Base-by-base conservation (phyloP, 495 filamentous ascomycete genomes). In the Talaromyces adpressus region DNA sequence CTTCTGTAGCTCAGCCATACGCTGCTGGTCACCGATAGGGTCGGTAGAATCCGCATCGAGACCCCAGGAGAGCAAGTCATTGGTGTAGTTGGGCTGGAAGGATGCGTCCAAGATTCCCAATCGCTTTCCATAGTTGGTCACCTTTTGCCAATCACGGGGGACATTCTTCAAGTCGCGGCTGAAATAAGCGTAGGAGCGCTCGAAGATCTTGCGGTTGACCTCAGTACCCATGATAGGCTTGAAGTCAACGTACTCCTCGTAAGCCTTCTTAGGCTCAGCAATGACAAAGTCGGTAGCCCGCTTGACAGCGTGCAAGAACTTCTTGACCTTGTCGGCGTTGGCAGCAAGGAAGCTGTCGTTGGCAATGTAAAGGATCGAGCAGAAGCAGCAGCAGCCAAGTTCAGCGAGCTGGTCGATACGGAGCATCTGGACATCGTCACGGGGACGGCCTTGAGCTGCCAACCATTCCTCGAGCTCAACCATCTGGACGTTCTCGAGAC, bases 341-440 rank as follows among this genome's bases (percentile, higher is more conserved):
- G 80, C 75, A 27, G 79, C 73, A 49, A 89, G 71, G 79, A 90
- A 90, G 49, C 69, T 68, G 70, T 89, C 85, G 70, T 89, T 86
- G 67, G 78, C 84, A 60, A 90, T 90, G 79, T 90, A 90, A 49
- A 90, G 78, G 70, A 89, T 88, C 1, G 84, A 85, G 76, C 86
- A 88, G 81, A 89, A 89, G 78, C 87, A 90, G 82, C 87, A 89
- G 77, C 87, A 89, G 61, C 87, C 87, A 30, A 89, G 74, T 70
- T 88, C 84, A 63, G 86, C 87, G 51, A 90, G 84, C 75, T 89
- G 80, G 75, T 89, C 86, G 70, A 90, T 89, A 69, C 86, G 85
- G 22, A 89, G 81, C 86, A 89, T 90, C 73, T 89, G 84, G 4
- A 90, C 87, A 68, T 85, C 86, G 51, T 73, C 75, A 68, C 79